Evolutionary conservation across 495 filamentous ascomycete genomes (phyloP), one percentile per base, ranked within the genome.

Genomic region (Jackrogersella multiformis): DNA sequence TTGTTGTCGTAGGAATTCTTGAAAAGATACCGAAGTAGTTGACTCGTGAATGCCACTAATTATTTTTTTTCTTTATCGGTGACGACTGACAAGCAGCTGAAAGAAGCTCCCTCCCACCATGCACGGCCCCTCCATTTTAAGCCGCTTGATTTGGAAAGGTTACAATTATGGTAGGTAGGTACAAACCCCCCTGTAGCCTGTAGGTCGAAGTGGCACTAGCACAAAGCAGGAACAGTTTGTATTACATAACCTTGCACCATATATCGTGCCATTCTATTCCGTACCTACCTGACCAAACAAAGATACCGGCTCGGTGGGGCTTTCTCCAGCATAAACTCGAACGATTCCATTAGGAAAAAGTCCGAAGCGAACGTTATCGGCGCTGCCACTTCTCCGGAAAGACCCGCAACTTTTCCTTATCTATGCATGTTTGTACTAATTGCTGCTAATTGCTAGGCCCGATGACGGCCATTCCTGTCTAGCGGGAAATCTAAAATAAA

Each of bases 291-390:
- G n/a, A n/a, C n/a, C n/a, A n/a, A n/a, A n/a, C n/a, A n/a, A n/a
- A n/a, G n/a, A n/a, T n/a, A n/a, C n/a, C n/a, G n/a, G 53, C 61
- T 45, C 4, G 41, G 46, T 61, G 56, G 64, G 26, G 18, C 51
- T 24, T 13, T 15, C 16, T 48, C 16, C 20, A 21, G 23, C 3
- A 20, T 23, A 41, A 32, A 42, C 12, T 52, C 16, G 24, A 44
- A 44, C 46, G 15, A 57, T 16, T 39, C n/a, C 7, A 30, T 30
- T 30, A 55, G 38, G n/a, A n/a, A 61, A 69, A 69, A 61, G 61
- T 66, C 67, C 67, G 67, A 64, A 52, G 52, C 38, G 58, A 62
- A 66, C 67, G 67, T 28, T 70, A 70, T 70, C 67, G 67, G 61
- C 51, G 39, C 32, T 51, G 12, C 30, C 8, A 30, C 52, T 51